Conservation (phyloP, 257 asterid species). For the Solanum etuberosum region DNA sequence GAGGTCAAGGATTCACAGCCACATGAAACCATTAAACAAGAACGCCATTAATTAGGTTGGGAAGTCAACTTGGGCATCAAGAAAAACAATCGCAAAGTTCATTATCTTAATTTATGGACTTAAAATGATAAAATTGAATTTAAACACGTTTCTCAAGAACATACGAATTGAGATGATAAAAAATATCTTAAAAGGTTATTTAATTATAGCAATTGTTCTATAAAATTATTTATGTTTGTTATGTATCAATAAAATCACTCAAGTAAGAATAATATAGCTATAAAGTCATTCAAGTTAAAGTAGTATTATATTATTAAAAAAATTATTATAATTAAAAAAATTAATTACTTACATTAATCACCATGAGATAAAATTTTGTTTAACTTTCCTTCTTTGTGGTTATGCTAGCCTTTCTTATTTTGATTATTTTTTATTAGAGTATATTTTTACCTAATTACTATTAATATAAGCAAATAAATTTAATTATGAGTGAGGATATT, state of each 20-base stretch:
- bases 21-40: neutral
- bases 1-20: neutral
- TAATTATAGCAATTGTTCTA: neutral
- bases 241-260: too few species aligned
- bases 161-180: neutral
- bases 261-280: too few species aligned
- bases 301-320: neutral
- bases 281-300: neutral
- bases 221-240: too few species aligned
- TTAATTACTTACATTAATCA: neutral
- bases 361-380: neutral
- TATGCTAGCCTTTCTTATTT: neutral
- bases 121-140: neutral
- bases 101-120: neutral
- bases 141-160: neutral
- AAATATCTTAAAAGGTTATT: neutral
- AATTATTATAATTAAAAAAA: too few species aligned
- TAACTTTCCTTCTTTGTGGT: neutral
- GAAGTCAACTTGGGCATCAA: neutral
- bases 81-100: neutral
- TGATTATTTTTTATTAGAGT: too few species aligned
- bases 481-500: neutral
- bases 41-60: neutral
- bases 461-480: neutral
- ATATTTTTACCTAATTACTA: neutral